Evolutionary conservation across 495 filamentous ascomycete genomes (phyloP).

Genomic region (Beverwykella pulmonaria): DNA sequence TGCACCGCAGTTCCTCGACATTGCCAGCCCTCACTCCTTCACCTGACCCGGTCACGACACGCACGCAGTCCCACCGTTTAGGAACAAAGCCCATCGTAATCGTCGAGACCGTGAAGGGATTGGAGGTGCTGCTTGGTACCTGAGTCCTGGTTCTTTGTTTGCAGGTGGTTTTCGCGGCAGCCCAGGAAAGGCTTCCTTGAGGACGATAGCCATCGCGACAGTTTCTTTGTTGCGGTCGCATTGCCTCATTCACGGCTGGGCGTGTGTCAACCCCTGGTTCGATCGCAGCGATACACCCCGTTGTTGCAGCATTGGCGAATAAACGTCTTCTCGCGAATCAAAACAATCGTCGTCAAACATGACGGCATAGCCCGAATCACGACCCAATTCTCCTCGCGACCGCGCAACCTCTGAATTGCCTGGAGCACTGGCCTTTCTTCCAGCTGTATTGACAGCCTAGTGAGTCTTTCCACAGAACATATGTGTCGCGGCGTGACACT

Average conservation of each 20-base stretch:
- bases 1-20: not conserved
- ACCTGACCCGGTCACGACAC: slow-evolving; percentile 6
- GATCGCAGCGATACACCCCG: slow-evolving; percentile 2
- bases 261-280: slow-evolving; percentile 14
- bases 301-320: slow-evolving; percentile 8
- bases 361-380: slow-evolving; percentile 30
- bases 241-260: slow-evolving; percentile 2
- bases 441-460: slow-evolving; percentile 39
- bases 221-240: slow-evolving; percentile 17
- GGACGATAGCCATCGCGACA: slow-evolving; percentile 10
- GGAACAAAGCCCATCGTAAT: slow-evolving; percentile 20
- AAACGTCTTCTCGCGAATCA: slow-evolving; percentile 4
- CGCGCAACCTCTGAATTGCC: slow-evolving; percentile 13
- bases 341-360: slow-evolving; percentile 23
- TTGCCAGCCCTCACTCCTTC: not conserved
- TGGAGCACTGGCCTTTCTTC: slow-evolving; percentile 27
- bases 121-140: not conserved
- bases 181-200: slow-evolving; percentile 26
- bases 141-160: not conserved
- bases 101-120: not conserved
- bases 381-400: not conserved
- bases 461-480: slow-evolving; percentile 5
- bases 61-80: slow-evolving; percentile 11
- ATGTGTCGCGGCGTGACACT: not conserved
- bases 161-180: not conserved